phyloP scores from a whole-genome alignment of 1,139 yeast genomes.

The Saccharomyces hybrid region DNA sequence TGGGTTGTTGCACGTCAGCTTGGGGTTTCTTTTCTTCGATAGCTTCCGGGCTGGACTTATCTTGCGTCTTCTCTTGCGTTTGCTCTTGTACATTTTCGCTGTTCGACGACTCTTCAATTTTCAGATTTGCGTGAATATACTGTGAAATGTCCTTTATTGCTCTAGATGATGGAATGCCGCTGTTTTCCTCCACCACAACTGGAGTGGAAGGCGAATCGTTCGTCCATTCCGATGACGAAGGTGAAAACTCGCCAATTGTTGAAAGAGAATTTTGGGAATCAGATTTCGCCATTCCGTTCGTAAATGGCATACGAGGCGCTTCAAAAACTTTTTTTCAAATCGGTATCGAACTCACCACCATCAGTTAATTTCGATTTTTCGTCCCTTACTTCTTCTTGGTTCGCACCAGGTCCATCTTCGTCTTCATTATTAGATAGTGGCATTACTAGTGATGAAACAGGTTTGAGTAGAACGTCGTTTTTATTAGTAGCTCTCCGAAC shows the following conservation, averaged over 20 bases:
- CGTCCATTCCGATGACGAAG: constrained; percentile 37
- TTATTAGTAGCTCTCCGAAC: not conserved
- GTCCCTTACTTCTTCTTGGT: constrained; percentile 5
- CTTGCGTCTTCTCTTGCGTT: not conserved
- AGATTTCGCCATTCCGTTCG: constrained; percentile 18
- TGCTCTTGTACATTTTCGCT: not conserved
- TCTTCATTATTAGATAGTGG: not conserved
- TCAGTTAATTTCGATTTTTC: constrained; percentile 4
- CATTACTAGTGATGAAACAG: too few species aligned
- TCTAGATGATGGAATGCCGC: constrained; percentile 25
- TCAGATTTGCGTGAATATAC: constrained; percentile 10
- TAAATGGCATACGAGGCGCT: constrained; percentile 30
- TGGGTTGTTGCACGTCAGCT: not conserved
- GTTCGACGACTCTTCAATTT: not conserved
- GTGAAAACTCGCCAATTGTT: constrained; percentile 39
- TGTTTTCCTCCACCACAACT: constrained; percentile 4
- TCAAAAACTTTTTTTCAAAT: constrained; percentile 26
- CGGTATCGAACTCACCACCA: constrained; percentile 12
- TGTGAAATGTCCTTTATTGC: constrained; percentile 30
- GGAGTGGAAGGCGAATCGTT: constrained; percentile 28
- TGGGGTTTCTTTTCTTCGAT: not conserved
- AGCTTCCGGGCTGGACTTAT: not conserved
- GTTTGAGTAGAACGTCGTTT: not conserved
- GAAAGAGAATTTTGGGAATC: constrained; percentile 29
- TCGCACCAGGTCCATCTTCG: not conserved